Evolutionary conservation across 2,329 filamentous ascomycete species (phyloP).

Genomic region (Pleoardoris graminearum): DNA sequence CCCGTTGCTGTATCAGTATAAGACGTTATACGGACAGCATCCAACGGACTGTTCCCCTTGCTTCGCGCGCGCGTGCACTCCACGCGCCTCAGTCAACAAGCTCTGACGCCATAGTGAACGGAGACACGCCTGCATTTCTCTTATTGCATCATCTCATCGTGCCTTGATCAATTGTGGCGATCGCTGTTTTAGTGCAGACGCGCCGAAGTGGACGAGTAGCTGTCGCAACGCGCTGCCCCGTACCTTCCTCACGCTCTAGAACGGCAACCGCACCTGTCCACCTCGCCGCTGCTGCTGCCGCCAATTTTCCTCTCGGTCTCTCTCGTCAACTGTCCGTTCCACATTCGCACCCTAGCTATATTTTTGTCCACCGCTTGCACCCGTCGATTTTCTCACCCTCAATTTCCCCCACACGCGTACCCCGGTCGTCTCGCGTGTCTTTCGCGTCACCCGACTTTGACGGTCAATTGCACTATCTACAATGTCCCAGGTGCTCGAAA

Average conservation of each 20-base stretch:
- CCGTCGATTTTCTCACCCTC: neutral
- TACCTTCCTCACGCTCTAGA: constrained; percentile 4
- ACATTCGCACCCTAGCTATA: neutral
- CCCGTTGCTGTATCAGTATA: neutral
- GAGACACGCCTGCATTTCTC: neutral
- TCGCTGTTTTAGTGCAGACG: neutral
- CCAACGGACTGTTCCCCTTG: neutral
- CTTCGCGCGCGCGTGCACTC: neutral
- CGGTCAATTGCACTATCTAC: neutral
- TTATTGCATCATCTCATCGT: constrained; percentile 2
- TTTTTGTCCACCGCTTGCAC: neutral
- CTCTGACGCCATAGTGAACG: constrained; percentile 3
- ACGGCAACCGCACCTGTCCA: constrained; percentile 1
- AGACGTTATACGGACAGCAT: neutral
- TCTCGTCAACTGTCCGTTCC: neutral
- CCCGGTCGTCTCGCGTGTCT: neutral
- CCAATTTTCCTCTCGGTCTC: neutral
- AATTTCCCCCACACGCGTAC: neutral
- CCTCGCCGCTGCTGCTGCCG: neutral
- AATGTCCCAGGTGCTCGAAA: constrained; percentile 21
- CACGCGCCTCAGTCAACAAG: neutral
- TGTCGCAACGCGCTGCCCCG: neutral
- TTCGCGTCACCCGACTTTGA: neutral
- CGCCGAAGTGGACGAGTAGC: neutral
- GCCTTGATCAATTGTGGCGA: neutral